Conservation (phyloP, 257 asterid genomes). For the Buddleja alternifolia region DNA sequence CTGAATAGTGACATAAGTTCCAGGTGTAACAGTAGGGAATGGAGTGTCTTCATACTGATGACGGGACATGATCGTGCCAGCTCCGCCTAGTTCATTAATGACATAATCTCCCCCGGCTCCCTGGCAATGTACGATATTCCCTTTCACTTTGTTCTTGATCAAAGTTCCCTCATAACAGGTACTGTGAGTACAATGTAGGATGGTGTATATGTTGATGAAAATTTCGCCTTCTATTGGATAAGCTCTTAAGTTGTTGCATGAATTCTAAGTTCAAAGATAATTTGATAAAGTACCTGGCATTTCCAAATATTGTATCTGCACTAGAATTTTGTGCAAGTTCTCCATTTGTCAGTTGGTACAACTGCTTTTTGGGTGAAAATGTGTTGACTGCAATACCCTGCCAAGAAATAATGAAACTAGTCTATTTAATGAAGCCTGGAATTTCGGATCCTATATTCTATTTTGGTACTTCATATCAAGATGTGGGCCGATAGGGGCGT, state of each 20-base stretch:
- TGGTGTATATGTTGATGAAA: too few relatives aligned
- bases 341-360: conserved; percentile 61
- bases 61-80: conserved; percentile 50
- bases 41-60: conserved; percentile 36
- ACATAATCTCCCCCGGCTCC: conserved; percentile 32
- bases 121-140: conserved; percentile 60
- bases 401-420: background rate
- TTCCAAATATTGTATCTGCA: conserved; percentile 16
- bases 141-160: conserved; percentile 49
- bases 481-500: too few relatives aligned
- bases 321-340: conserved; percentile 34
- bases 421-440: background rate
- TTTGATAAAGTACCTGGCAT: conserved; percentile 67
- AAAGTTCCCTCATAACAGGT: conserved; percentile 49
- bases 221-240: too few relatives aligned
- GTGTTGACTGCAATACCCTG: conserved; percentile 67
- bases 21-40: conserved; percentile 30
- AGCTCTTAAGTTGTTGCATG: too few relatives aligned
- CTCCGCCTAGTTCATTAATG: conserved; percentile 47
- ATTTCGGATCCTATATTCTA: too few relatives aligned
- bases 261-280: too few relatives aligned
- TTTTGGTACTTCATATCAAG: too few relatives aligned
- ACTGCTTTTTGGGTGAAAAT: conserved; percentile 33
- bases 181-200: too few relatives aligned
- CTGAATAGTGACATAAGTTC: conserved; percentile 32